phyloP scores from a whole-genome alignment of 2,329 filamentous ascomycete genomes.

The Harringtonia lauricola region DNA sequence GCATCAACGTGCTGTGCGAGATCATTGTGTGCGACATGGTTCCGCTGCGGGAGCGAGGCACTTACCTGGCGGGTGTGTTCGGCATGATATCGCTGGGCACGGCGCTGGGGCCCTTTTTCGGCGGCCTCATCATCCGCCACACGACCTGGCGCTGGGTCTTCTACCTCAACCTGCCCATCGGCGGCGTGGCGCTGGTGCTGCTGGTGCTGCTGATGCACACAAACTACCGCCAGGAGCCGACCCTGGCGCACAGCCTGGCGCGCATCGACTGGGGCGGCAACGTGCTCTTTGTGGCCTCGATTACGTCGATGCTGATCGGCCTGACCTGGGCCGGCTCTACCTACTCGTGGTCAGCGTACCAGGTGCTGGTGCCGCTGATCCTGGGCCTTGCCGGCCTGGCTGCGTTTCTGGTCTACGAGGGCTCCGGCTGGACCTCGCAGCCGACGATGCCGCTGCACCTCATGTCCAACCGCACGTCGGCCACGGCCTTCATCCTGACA shows the following conservation, averaged over 20 bases:
- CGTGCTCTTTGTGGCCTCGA: conserved; percentile 24
- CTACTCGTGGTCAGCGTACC: conserved; percentile 27
- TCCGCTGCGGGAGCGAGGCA: conserved; percentile 11
- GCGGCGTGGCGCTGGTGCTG: conserved; percentile 10
- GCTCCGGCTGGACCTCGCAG: conserved; percentile 10
- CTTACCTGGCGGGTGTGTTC: conserved; percentile 11
- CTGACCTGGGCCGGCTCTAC: conserved; percentile 29
- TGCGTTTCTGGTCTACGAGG: conserved; percentile 23
- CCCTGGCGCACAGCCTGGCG: conserved; percentile 15
- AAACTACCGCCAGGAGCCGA: conserved; percentile 7
- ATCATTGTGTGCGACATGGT: conserved; percentile 20
- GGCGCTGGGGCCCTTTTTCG: conserved; percentile 10
- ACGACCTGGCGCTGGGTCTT: conserved; percentile 24
- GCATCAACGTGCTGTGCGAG: conserved; percentile 20
- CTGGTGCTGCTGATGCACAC: conserved; percentile 16
- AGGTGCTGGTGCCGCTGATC: conserved; percentile 28
- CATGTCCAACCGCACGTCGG: conserved; percentile 29
- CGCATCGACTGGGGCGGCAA: conserved; percentile 32
- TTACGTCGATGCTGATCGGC: conserved; percentile 27
- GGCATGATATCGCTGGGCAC: conserved; percentile 11
- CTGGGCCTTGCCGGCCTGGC: conserved; percentile 25
- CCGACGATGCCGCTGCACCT: conserved; percentile 28
- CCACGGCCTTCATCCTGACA: neutral
- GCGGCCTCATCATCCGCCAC: conserved; percentile 9
- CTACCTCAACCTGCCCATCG: conserved; percentile 28